Evolutionary conservation across 2,329 filamentous ascomycete genomes (phyloP).

Genomic region (Ophidiomyces ophidiicola): DNA sequence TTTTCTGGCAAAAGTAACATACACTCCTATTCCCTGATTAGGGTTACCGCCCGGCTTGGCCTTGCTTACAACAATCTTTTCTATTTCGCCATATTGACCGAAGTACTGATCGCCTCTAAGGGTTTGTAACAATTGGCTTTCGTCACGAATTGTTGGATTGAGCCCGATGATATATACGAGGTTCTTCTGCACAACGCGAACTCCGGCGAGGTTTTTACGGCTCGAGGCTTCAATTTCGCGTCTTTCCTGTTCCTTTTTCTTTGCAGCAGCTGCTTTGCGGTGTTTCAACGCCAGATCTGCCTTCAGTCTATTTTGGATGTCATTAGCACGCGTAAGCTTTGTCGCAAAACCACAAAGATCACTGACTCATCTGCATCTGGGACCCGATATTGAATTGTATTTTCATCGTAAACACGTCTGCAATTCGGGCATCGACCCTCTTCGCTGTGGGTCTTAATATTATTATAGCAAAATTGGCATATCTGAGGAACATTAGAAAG

Average conservation of each 20-base stretch:
- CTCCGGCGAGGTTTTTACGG: constrained; percentile 87
- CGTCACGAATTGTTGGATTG: constrained; percentile 81
- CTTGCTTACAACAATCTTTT: constrained; percentile 98
- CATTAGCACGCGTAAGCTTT: constrained; percentile 5
- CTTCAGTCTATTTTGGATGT: constrained; percentile 32
- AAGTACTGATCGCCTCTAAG: constrained; percentile 87
- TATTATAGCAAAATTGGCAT: constrained; percentile 99
- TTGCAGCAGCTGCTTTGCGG: constrained; percentile 78
- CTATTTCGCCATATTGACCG: constrained; percentile 94
- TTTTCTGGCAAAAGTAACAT: constrained; percentile 93
- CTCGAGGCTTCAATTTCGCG: constrained; percentile 91
- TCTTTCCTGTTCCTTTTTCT: constrained; percentile 91
- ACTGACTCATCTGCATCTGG: constrained; percentile 89
- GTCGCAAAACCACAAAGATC: constrained; percentile 9
- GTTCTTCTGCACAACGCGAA: constrained; percentile 96
- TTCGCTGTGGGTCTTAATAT: constrained; percentile 88
- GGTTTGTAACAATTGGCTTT: constrained; percentile 72
- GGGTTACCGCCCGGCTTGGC: constrained; percentile 60
- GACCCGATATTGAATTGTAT: constrained; percentile 92
- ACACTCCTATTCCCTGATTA: constrained; percentile 85
- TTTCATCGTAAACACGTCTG: constrained; percentile 87
- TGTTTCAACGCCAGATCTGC: constrained; percentile 53
- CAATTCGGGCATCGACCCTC: constrained; percentile 97
- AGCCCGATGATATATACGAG: constrained; percentile 95
- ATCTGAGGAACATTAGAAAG: constrained; percentile 47